These are phyloP conservation scores for Lineolata rhizophorae DNA, from an alignment of 495 filamentous ascomycete species.

Conservation along the genomic window DNA sequence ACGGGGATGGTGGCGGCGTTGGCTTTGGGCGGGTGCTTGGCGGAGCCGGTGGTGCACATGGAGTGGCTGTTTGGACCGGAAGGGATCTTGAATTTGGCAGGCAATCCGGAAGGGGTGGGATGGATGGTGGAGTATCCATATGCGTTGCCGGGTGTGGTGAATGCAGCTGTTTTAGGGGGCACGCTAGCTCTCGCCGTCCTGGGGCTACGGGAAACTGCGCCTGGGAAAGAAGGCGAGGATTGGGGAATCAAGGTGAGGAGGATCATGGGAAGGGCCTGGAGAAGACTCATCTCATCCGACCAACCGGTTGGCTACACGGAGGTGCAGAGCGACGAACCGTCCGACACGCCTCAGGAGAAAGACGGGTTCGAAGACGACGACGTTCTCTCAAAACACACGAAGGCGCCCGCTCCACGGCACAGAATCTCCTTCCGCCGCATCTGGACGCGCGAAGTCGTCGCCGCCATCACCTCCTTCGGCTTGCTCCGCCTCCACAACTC, in stretches of 20 bases:
- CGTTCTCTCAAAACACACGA: background rate
- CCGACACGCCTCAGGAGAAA: background rate
- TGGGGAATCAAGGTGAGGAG: too few relatives aligned
- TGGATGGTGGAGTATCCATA: constrained; percentile 55
- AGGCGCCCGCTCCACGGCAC: constrained; percentile 8
- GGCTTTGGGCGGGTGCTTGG: constrained; percentile 14
- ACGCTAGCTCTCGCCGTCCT: too few relatives aligned
- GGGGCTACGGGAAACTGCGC: background rate
- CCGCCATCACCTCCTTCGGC: constrained; percentile 39
- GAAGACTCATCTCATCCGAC: background rate
- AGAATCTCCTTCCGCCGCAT: constrained; percentile 42
- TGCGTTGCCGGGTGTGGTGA: constrained; percentile 53
- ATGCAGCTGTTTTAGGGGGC: constrained; percentile 56
- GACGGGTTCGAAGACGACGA: background rate
- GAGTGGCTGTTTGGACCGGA: constrained; percentile 44
- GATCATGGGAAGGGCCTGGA: too few relatives aligned
- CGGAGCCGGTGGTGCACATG: background rate
- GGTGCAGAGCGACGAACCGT: background rate
- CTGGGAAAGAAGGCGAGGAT: background rate
- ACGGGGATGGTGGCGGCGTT: constrained; percentile 53
- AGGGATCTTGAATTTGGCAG: constrained; percentile 37
- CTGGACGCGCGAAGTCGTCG: constrained; percentile 37
- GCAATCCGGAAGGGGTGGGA: constrained; percentile 28
- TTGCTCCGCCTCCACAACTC: constrained; percentile 53
- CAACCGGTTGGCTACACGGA: too few relatives aligned